A percentile compares a stretch with the other conserved stretches of the same genome.
These are phyloP conservation scores for Aspergillus indologenus DNA, from an alignment of 495 filamentous ascomycete species.

Conservation along the genomic window DNA sequence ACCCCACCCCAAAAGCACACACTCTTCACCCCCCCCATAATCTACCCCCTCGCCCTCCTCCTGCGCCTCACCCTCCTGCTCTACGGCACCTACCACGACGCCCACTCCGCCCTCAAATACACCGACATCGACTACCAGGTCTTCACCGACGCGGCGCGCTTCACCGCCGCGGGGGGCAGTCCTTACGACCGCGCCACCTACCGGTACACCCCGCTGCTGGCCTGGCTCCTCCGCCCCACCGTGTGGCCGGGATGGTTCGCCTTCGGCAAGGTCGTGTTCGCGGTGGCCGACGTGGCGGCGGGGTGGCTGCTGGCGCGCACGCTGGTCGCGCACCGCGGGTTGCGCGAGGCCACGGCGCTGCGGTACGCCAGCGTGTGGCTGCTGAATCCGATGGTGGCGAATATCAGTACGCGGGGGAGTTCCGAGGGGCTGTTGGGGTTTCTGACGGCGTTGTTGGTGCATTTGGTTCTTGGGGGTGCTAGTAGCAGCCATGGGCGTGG, in stretches of 20 bases:
- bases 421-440: conserved; percentile 88
- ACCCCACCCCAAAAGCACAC: conserved; percentile 14
- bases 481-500: too few relatives aligned
- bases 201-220: conserved; percentile 90
- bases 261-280: conserved; percentile 87
- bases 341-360: conserved; percentile 54
- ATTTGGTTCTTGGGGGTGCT: conserved; percentile 57
- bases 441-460: conserved; percentile 75
- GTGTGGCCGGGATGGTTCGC: conserved; percentile 60
- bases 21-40: conserved; percentile 44
- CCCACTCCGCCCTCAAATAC: conserved; percentile 86
- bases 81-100: conserved; percentile 90
- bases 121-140: conserved; percentile 99
- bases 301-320: conserved; percentile 80
- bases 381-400: conserved; percentile 96
- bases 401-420: conserved; percentile 89
- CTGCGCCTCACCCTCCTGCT: conserved; percentile 70
- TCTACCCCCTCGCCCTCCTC: conserved; percentile 66
- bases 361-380: conserved; percentile 84
- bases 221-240: conserved; percentile 86
- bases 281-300: conserved; percentile 74
- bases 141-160: conserved; percentile 94
- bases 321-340: conserved; percentile 42
- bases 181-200: conserved; percentile 92
- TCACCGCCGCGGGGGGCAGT: conserved; percentile 58